Conservation (phyloP, 2,329 filamentous ascomycete genomes). For the Drechslerella stenobrocha region DNA sequence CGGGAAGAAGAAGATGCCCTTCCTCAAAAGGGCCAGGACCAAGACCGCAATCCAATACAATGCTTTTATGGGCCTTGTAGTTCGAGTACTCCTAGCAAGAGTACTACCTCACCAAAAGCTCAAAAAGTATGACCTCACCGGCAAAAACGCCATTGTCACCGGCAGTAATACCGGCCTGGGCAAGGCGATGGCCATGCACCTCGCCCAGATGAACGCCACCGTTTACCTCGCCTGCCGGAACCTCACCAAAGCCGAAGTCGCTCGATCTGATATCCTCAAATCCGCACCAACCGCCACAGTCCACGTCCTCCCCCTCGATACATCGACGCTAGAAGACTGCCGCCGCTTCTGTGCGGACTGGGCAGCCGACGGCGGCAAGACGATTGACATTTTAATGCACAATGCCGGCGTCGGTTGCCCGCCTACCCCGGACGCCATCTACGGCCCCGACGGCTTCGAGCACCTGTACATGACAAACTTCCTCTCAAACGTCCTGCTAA, state of each 20-base stretch:
- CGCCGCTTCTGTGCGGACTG: conserved; percentile 37
- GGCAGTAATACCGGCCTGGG: conserved; percentile 42
- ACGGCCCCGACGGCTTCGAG: conserved; percentile 29
- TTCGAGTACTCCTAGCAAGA: conserved; percentile 17
- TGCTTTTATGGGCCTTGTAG: conserved; percentile 11
- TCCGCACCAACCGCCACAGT: conserved; percentile 23
- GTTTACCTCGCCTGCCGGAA: conserved; percentile 43
- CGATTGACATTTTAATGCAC: conserved; percentile 43
- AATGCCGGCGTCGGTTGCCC: conserved; percentile 40
- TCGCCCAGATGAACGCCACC: conserved; percentile 36
- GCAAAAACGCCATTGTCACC: conserved; percentile 41
- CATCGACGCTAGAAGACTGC: conserved; percentile 32
- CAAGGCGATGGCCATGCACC: conserved; percentile 27
- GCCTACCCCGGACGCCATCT: conserved; percentile 12
- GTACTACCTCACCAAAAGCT: conserved; percentile 29
- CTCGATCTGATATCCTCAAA: conserved; percentile 33
- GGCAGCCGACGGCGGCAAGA: conserved; percentile 35
- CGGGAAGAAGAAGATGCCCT: conserved; percentile 28
- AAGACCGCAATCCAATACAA: conserved; percentile 30
- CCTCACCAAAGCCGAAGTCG: conserved; percentile 27
- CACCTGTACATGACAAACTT: conserved; percentile 45
- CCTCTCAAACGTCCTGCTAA: conserved; percentile 41
- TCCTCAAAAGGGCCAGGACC: conserved; percentile 26
- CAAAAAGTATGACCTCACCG: conserved; percentile 26
- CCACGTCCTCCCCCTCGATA: conserved; percentile 28